Conservation (phyloP, 1,284 basidiomycete genomes). For the Acaromyces ingoldii region DNA sequence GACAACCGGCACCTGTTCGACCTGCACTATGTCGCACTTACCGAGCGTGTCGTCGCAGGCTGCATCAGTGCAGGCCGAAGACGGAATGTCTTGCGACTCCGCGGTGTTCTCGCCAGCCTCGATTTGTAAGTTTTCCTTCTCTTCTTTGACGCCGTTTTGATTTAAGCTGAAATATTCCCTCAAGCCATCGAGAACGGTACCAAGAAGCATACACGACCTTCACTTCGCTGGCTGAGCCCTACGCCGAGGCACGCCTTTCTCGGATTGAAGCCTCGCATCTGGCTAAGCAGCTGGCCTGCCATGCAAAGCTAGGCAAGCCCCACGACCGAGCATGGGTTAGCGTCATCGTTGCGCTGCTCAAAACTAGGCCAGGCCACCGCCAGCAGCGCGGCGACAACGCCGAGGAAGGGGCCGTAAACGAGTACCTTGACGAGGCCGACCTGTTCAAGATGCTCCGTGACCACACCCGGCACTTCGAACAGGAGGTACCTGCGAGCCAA, state of each 20-base stretch:
- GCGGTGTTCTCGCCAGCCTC: constrained; percentile 75
- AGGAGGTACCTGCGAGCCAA: constrained; percentile 28
- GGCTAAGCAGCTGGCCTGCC: constrained; percentile 64
- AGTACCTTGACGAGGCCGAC: constrained; percentile 1
- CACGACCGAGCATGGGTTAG: constrained; percentile 70
- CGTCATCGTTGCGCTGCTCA: constrained; percentile 56
- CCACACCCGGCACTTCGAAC: constrained; percentile 17
- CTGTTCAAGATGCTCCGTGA: constrained; percentile 22
- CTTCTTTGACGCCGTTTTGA: background rate
- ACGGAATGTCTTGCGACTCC: constrained; percentile 76
- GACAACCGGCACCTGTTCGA: constrained; percentile 52
- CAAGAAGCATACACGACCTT: constrained; percentile 14
- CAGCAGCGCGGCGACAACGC: background rate
- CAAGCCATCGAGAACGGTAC: constrained; percentile 10
- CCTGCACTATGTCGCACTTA: constrained; percentile 53
- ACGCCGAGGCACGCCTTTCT: constrained; percentile 66
- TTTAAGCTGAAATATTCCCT: constrained; percentile 54
- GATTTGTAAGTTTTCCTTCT: constrained; percentile 56
- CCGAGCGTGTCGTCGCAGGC: constrained; percentile 73
- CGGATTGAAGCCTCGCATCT: constrained; percentile 71
- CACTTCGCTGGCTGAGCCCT: constrained; percentile 15
- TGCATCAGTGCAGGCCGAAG: constrained; percentile 71
- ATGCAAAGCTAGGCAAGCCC: constrained; percentile 58
- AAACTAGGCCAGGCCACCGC: constrained; percentile 15
- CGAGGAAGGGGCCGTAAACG: background rate